Evolutionary conservation across 495 filamentous ascomycete genomes (phyloP).

Genomic region (Penicillium dipodomyicola): DNA sequence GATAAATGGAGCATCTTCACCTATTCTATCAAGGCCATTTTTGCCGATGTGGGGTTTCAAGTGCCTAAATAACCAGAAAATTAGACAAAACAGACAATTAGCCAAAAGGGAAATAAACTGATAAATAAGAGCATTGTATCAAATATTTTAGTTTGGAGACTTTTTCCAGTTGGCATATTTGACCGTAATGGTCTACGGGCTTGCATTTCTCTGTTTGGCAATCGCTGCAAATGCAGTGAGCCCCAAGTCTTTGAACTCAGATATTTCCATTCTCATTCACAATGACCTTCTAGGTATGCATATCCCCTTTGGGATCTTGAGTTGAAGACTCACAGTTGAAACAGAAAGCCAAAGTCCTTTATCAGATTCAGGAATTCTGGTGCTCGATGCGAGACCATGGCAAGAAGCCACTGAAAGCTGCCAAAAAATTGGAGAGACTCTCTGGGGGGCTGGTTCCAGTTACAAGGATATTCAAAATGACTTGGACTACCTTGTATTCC

Average conservation of each 20-base stretch:
- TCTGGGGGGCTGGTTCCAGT: constrained; percentile 11
- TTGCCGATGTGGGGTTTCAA: constrained; percentile 20
- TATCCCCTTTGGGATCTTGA: neutral
- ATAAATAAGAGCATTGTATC: neutral
- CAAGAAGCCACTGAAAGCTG: constrained; percentile 20
- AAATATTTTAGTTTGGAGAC: neutral
- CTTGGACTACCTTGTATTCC: constrained; percentile 19
- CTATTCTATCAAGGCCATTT: constrained; percentile 10
- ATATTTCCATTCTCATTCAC: constrained; percentile 26
- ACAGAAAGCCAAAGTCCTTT: constrained; percentile 21
- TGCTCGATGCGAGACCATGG: constrained; percentile 21
- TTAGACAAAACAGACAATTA: neutral
- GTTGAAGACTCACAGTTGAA: neutral
- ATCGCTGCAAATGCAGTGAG: constrained; percentile 11
- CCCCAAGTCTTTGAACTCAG: constrained; percentile 15
- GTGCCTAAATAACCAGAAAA: constrained; percentile 7
- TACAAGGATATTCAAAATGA: constrained; percentile 4
- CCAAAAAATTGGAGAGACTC: constrained; percentile 16
- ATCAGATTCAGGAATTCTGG: constrained; percentile 19
- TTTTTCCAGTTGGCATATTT: neutral
- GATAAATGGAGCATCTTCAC: constrained; percentile 10
- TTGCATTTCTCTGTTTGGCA: constrained; percentile 7
- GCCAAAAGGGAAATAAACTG: neutral
- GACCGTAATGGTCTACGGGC: constrained; percentile 5
- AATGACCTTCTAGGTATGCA: constrained; percentile 23